phyloP scores from a whole-genome alignment of 257 asterid genomes.

The Scutellaria barbata region DNA sequence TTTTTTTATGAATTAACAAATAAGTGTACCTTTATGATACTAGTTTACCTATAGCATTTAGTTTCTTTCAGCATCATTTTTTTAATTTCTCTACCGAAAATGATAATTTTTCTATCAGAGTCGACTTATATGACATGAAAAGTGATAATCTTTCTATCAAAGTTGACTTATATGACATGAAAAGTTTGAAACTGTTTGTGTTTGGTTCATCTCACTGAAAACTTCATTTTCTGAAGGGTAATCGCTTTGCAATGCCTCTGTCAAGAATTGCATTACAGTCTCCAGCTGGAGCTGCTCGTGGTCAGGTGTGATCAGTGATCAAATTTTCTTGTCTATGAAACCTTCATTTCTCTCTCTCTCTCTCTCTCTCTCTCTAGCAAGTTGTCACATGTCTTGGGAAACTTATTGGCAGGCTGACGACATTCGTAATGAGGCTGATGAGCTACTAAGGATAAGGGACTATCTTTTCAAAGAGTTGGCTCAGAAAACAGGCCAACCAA shows the following conservation, averaged over 20 bases:
- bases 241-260: conserved; percentile 80
- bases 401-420: conserved; percentile 78
- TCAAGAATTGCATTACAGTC: conserved; percentile 70
- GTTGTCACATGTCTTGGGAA: conserved; percentile 16
- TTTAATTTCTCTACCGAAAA: not conserved
- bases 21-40: not conserved
- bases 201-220: conserved; percentile 30
- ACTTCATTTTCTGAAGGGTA: conserved; percentile 55
- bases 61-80: not conserved
- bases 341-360: not conserved
- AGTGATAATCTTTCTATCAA: conserved; percentile 2
- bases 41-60: not conserved
- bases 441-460: conserved; percentile 80
- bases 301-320: conserved; percentile 68
- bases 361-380: conserved; percentile 12
- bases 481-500: conserved; percentile 80
- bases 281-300: conserved; percentile 98
- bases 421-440: conserved; percentile 81
- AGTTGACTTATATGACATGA: no score
- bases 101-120: conserved; percentile 1
- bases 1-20: not conserved
- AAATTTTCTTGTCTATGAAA: conserved; percentile 9
- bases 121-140: no score
- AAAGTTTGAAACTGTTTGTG: not conserved
- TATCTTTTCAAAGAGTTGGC: conserved; percentile 93